Evolutionary conservation across 2,329 filamentous ascomycete genomes (phyloP), one percentile per base, ranked within the genome.

Genomic region (Rhynchosporium graminicola): DNA sequence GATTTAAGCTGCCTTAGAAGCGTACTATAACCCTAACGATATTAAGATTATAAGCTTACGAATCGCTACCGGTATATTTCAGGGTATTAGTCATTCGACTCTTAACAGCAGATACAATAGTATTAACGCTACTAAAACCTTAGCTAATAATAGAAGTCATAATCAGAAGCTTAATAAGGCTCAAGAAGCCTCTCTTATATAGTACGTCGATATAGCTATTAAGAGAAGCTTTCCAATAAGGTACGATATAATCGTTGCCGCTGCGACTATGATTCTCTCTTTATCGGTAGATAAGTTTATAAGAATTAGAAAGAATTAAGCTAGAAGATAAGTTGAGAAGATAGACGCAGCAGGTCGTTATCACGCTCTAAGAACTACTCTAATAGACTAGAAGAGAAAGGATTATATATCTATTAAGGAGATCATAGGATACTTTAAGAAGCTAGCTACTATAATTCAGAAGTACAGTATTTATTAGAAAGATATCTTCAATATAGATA

Each of bases 1-100:
- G 47, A 50, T 50, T 50, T 33, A 50, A 10, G 47, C 47, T 50
- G 28, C 47, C n/a, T 50, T 50, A 10, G 12, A 28, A 12, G 47
- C 47, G 15, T 50, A 50, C 33, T 4, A 33, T 3, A 50, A 33
- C 26, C 47, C 12, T 10, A 15, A 50, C 2, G 47, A 31, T 33
- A 50, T 15, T 9, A 10, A 50, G 10, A 50, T 50, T 15, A 50
- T 13, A 3, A 50, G 28, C 33, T 10, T 50, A 50, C 26, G 28
- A 31, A 33, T 50, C n/a, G 28, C 28, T 12, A 13, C 47, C 15
- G n/a, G 28, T 13, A 29, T 50, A 12, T 50, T 50, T 15, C 40
- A 15, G 12, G 40, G 10, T 31, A 13, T 50, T 50, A 31, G 28
- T 13, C 33, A 50, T 10, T 50, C 10, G 12, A 50, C 28, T 4